A percentile compares a stretch with the other conserved stretches of the same genome.
Conservation (phyloP, 192 early-diverging fungal species). For the Coemansia sp. region DNA sequence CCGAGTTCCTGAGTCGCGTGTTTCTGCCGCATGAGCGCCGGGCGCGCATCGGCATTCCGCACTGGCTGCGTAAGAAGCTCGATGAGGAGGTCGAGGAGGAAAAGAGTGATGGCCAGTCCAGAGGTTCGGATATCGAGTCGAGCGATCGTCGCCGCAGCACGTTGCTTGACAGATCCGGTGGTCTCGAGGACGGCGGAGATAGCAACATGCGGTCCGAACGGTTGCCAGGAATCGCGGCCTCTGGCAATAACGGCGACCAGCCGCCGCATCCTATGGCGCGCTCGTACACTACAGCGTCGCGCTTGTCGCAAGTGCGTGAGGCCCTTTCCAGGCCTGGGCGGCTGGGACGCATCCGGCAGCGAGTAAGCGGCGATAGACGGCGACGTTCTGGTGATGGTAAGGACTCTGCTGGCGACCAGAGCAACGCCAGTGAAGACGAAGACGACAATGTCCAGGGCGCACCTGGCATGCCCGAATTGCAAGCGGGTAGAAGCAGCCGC, state of each 20-base stretch:
- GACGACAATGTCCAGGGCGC: not conserved
- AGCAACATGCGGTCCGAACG: not conserved
- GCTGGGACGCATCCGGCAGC: slow-evolving; percentile 19
- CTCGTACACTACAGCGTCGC: slow-evolving; percentile 41
- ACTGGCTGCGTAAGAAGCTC: slow-evolving; percentile 29
- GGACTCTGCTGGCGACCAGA: not conserved
- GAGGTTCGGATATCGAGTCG: not conserved
- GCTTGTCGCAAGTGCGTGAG: slow-evolving; percentile 32
- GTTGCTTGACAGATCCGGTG: not conserved
- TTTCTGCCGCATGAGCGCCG: slow-evolving; percentile 32
- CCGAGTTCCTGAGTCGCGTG: slow-evolving; percentile 23
- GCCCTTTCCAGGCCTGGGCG: slow-evolving; percentile 8
- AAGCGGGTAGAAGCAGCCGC: not conserved
- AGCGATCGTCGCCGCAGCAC: not conserved
- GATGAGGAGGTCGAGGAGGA: slow-evolving; percentile 6
- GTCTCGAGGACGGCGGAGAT: not conserved
- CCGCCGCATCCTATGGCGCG: slow-evolving; percentile 27
- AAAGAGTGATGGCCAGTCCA: not conserved
- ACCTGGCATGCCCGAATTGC: not conserved
- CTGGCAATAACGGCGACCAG: not conserved
- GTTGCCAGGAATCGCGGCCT: not conserved
- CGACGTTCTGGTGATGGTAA: not conserved
- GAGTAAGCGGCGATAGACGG: not conserved
- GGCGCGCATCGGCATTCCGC: slow-evolving; percentile 42
- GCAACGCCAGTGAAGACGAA: not conserved